phyloP scores from a whole-genome alignment of 768 basidiomycete genomes.

The Pulveroboletus sp. region DNA sequence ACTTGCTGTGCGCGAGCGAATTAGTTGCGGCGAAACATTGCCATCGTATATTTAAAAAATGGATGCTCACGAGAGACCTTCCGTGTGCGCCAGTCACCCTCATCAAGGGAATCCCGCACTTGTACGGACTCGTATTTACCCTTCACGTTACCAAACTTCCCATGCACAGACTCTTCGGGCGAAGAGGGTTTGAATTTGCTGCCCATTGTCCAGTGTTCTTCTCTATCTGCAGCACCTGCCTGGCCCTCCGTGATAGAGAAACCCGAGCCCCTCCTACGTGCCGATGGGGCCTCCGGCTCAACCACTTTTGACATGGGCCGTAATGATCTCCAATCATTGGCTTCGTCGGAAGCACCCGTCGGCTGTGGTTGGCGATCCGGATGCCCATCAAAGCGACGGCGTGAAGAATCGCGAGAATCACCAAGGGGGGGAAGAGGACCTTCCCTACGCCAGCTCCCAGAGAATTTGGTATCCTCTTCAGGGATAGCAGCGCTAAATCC shows the following conservation, averaged over 20 bases:
- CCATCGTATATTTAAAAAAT: conserved; percentile 25
- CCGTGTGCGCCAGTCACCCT: conserved; percentile 70
- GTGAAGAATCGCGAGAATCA: conserved; percentile 61
- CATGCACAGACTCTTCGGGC: conserved; percentile 36
- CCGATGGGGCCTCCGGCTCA: conserved; percentile 47
- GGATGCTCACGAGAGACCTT: conserved; percentile 57
- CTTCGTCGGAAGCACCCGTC: conserved; percentile 56
- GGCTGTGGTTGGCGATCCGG: conserved; percentile 41
- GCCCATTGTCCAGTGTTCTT: conserved; percentile 77
- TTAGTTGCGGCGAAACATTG: conserved; percentile 10
- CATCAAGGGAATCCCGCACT: conserved; percentile 51
- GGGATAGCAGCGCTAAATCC: conserved; percentile 48
- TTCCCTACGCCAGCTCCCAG: conserved; percentile 82
- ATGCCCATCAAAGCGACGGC: conserved; percentile 64
- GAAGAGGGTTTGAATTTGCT: conserved; percentile 65
- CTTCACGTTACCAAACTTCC: conserved; percentile 45
- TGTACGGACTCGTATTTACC: conserved; percentile 56
- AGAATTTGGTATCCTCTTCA: conserved; percentile 80
- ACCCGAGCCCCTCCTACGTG: conserved; percentile 58
- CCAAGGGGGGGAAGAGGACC: conserved; percentile 75
- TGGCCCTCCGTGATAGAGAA: conserved; percentile 46
- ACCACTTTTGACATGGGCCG: conserved; percentile 37
- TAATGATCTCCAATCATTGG: conserved; percentile 71
- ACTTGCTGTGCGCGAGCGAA: conserved; percentile 42
- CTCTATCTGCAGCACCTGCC: conserved; percentile 63